A percentile compares a stretch with the other conserved stretches of the same genome.
Conservation (phyloP, 2,329 filamentous ascomycete genomes). For the Tolypocladium tundrense region DNA sequence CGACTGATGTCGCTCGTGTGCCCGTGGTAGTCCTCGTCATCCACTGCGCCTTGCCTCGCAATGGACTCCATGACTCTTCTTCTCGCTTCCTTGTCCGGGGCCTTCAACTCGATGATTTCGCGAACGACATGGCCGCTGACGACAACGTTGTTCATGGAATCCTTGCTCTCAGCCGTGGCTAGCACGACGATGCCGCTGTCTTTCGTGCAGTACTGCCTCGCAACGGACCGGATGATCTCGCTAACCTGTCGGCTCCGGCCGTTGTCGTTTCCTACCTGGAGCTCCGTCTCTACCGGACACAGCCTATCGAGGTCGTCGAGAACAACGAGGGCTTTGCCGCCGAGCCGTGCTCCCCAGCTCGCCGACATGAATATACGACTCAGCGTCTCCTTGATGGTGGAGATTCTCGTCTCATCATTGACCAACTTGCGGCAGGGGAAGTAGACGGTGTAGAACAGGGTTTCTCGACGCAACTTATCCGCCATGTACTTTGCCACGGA, state of each 20-base stretch:
- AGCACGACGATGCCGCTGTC: constrained; percentile 77
- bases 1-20: constrained; percentile 37
- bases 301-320: constrained; percentile 89
- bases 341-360: constrained; percentile 81
- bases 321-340: constrained; percentile 74
- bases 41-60: constrained; percentile 43
- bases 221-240: constrained; percentile 74
- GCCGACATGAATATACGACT: constrained; percentile 78
- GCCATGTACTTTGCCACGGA: constrained; percentile 68
- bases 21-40: constrained; percentile 25
- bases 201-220: constrained; percentile 71
- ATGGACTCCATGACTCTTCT: constrained; percentile 76
- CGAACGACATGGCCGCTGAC: constrained; percentile 86
- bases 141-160: constrained; percentile 81
- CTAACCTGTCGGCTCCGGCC: constrained; percentile 85
- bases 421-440: constrained; percentile 80
- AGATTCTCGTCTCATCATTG: constrained; percentile 81
- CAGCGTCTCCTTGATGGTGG: constrained; percentile 83
- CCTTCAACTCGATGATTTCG: constrained; percentile 82
- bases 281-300: constrained; percentile 86
- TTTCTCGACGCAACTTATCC: constrained; percentile 59
- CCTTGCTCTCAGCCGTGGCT: constrained; percentile 86
- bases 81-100: constrained; percentile 84
- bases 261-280: constrained; percentile 90
- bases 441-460: constrained; percentile 74